Evolutionary conservation across 2,329 filamentous ascomycete species (phyloP), one percentile per base, ranked within the genome.

Genomic region (Ophiostoma tasmaniense): DNA sequence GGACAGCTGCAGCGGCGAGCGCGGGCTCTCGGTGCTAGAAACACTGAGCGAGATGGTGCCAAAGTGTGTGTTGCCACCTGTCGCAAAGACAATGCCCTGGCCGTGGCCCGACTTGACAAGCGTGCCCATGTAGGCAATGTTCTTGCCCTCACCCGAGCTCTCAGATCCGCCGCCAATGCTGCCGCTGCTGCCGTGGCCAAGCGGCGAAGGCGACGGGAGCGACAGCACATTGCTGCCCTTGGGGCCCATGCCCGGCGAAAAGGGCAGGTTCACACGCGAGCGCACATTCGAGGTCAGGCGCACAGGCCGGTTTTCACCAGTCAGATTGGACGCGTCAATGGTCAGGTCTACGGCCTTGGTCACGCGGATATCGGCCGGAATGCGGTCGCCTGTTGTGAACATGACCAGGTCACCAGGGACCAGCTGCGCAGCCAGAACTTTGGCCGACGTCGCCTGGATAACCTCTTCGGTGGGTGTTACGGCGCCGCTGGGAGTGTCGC

Each of bases 71-170:
- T 91, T 88, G 39, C 91, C 90, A 68, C 96, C 96, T 7, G 95
- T 99, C 10, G 93, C 93, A 77, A 97, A 96, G n/a, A 99, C 95
- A 73, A 99, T 89, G 61, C 95, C 95, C 77, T 97, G 93, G 0
- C 95, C 95, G 75, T 99, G 90, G 13, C 95, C 95, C 45, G 94
- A 97, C 73, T 94, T 92, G 42, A 99, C 93, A 73, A 99, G 79
- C 2, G 95, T 99, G 35, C 95, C 95, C 93, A 99, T 98, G 78
- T 97, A 98, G 1, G 93, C 95, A 77, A 99, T 93, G 75, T 99
- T 98, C 74, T 90, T 91, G 74, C 89, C 87, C 68, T 90, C 89
- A 71, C 90, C 91, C 66, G 90, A 71, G 81, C 83, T 73, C 87
- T 87, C 28, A n/a, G 28, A n/a, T 14, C 50, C 35, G 42, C 45